Evolutionary conservation across 495 filamentous ascomycete species (phyloP), one percentile per base, ranked within the genome.

Genomic region (Friedmanniomyces endolithicus): DNA sequence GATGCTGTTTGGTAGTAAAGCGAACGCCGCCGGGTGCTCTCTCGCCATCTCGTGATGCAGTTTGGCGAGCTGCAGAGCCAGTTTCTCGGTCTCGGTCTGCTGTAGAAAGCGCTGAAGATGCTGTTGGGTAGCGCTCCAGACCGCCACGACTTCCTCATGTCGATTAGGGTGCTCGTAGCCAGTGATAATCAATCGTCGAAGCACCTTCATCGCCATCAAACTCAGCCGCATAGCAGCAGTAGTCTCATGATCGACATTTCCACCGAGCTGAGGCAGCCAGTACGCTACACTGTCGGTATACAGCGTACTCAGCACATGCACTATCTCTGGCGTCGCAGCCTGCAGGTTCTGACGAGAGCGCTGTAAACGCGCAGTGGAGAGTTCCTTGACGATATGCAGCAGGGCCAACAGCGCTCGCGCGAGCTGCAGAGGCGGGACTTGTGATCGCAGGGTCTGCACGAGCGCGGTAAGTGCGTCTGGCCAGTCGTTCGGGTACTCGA

Each of bases 401-500:
- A 95, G 69, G 8, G 94, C 82, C 39, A 86, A 73, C 46, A 96
- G 76, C 19, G 81, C 75, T 55, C 90, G 79, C 23, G 79, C 75
- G 14, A 96, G 78, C 51, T 78, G 74, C 11, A 82, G 55, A 1
- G 72, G 71, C 61, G 73, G 74, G 22, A 69, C 64, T 35, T 74
- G 65, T 4, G 66, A 70, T 48, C 82, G 78, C 12, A 90, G 77
- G 37, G 78, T 72, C 46, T 74, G 66, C 56, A 85, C 80, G 22
- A 94, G 70, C 11, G 66, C 67, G 1, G 70, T 64, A 12, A 80
- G 71, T 11, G 68, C 72, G 62, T 78, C 72, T n/a, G 77, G 74
- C 71, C 92, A 98, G 19, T 90, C 86, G 47, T 75, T 71, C 2
- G 92, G 92, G 67, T 85, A 97, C 61, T 96, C 92, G 64, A 86